Evolutionary conservation across 2,329 filamentous ascomycete genomes (phyloP), one percentile per base, ranked within the genome.

Genomic region (Aspergillus carbonarius): DNA sequence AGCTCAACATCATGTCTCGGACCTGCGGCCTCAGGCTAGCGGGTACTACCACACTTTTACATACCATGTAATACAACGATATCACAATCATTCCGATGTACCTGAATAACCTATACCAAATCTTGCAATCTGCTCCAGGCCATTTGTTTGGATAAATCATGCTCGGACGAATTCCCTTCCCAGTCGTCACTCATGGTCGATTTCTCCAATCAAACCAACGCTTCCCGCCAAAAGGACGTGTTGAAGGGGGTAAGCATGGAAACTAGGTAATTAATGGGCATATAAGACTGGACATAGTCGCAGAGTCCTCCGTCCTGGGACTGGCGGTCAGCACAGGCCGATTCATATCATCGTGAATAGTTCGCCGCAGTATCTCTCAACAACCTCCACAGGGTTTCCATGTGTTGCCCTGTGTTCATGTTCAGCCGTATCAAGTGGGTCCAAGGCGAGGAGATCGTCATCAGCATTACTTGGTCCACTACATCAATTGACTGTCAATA

Each of bases 261-360:
- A 39, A 39, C 30, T 9, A 32, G 30, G 8, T 32, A 32, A 10
- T 17, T 15, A 27, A 51, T 32, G 32, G 27, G 35, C 10, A 1
- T 17, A 8, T 40, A 40, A 17, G 17, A 47, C 9, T 5, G 52
- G n/a, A n/a, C 39, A 17, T 34, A 40, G 5, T 10, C n/a, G 37
- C 10, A 17, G 37, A 40, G 17, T 8, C n/a, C 2, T 18, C 15
- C 37, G 17, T 9, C 8, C 7, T 40, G 4, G 18, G 1, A 40
- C 18, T n/a, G 37, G 8, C 15, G 3, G 4, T 20, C n/a, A 18
- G 20, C n/a, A 39, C n/a, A 4, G 3, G 13, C 3, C 4, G n/a
- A 18, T 25, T 58, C 55, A 57, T 12, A 57, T 40, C 8, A 48
- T 39, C 9, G 42, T 48, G 18, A 49, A 54, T 4, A 58, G 34